Conservation (phyloP, 2,329 filamentous ascomycete genomes). For the Stagonosporopsis cucurbitacearum region DNA sequence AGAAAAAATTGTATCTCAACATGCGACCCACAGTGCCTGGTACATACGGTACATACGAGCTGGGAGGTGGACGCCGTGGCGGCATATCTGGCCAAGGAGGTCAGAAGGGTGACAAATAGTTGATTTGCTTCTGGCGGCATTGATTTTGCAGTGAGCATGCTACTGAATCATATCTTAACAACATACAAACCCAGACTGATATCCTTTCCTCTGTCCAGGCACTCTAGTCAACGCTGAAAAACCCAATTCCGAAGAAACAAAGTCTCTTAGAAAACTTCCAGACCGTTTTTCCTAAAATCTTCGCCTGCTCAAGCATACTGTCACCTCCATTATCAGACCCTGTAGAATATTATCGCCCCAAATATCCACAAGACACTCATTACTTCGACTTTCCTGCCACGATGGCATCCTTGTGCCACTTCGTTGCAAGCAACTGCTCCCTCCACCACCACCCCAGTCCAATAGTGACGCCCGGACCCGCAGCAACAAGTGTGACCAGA, state of each 20-base stretch:
- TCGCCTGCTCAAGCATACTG: no score
- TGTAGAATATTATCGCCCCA: neutral
- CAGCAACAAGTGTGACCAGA: slow-evolving; percentile 1
- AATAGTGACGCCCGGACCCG: slow-evolving; percentile 16
- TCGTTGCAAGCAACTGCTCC: slow-evolving; percentile 18
- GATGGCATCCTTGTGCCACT: slow-evolving; percentile 22
- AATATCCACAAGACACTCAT: neutral
- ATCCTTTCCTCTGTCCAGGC: no score
- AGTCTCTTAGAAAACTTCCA: no score
- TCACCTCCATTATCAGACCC: neutral
- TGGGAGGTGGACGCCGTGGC: slow-evolving; percentile 18
- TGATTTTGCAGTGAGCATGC: no score
- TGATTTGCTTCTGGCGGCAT: no score
- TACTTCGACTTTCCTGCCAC: slow-evolving; percentile 14
- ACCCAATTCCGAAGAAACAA: no score
- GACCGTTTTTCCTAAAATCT: no score
- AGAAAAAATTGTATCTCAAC: no score
- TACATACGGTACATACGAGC: slow-evolving; percentile 9
- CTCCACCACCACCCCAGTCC: slow-evolving; percentile 24
- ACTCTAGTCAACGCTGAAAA: no score
- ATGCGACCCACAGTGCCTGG: slow-evolving; percentile 14
- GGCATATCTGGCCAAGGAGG: slow-evolving; percentile 11
- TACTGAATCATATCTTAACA: no score
- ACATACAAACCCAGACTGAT: no score
- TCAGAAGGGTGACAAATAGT: neutral